Evolutionary conservation across 1,284 basidiomycete species (phyloP).

Genomic region (Leccinum subrobustum): DNA sequence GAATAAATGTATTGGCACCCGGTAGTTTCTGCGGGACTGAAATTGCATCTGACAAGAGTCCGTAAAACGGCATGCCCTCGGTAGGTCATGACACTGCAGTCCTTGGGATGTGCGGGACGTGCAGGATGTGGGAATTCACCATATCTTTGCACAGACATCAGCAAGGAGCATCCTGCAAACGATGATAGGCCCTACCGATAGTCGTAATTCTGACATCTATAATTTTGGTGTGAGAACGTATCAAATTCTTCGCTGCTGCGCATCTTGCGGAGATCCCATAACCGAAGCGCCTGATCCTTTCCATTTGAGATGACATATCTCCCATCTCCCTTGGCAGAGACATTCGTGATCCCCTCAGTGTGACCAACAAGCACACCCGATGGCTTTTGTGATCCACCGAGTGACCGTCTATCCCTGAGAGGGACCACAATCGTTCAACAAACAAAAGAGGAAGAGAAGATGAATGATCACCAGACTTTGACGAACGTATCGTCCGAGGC

Average conservation of each 20-base stretch:
- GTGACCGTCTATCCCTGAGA: conserved; percentile 85
- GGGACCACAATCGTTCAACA: background rate
- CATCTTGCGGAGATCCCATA: conserved; percentile 98
- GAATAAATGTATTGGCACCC: conserved; percentile 94
- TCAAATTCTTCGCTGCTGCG: conserved; percentile 71
- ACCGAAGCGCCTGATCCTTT: conserved; percentile 89
- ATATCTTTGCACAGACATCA: conserved; percentile 42
- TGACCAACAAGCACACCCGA: conserved; percentile 94
- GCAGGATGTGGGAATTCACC: conserved; percentile 66
- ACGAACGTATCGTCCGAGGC: conserved; percentile 93
- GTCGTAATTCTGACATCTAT: conserved; percentile 72
- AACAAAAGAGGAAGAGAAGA: background rate
- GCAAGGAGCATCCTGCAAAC: background rate
- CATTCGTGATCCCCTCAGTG: conserved; percentile 91
- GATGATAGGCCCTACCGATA: conserved; percentile 57
- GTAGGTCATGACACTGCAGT: conserved; percentile 96
- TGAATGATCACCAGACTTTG: conserved; percentile 80
- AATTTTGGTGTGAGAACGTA: conserved; percentile 47
- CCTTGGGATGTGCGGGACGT: conserved; percentile 74
- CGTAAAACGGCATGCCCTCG: conserved; percentile 90
- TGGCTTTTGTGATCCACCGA: conserved; percentile 77
- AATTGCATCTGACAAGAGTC: conserved; percentile 95
- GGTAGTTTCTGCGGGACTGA: conserved; percentile 90
- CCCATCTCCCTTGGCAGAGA: conserved; percentile 88
- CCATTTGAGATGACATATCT: conserved; percentile 97